Evolutionary conservation across 2,329 filamentous ascomycete genomes (phyloP), one percentile per base, ranked within the genome.

Genomic region (Leptodontidium sp.): DNA sequence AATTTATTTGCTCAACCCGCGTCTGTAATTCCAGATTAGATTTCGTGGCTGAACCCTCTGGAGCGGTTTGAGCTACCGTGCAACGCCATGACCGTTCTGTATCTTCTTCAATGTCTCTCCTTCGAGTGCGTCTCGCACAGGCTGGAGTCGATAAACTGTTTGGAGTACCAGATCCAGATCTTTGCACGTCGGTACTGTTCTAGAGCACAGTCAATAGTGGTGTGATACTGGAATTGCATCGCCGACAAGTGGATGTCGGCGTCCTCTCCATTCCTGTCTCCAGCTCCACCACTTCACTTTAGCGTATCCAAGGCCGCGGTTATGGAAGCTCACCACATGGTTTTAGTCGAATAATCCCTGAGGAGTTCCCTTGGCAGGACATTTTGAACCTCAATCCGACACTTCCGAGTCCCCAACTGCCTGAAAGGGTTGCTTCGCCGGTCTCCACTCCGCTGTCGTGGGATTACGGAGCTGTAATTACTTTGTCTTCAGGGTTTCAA

Each of bases 321-420:
- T 26, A 17, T 38, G 52, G 52, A 57, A 32, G 26, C 26, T 57
- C 52, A 11, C 26, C 26, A 57, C 47, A n/a, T n/a, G 47, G 21
- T 26, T 26, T 17, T 29, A 26, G 24, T 57, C 17, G 26, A 3
- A 9, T 2, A 2, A 57, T 57, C 52, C 26, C 26, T 35, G 52
- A 57, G 17, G 9, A 15, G 52, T 15, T 38, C 63, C 38, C 52
- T 61, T 61, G 38, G 66, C 66, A 21, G 61, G 61, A 68, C 66
- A 85, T 90, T 2, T 79, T 97, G 50, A 84, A 85, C 69, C 92
- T 97, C 80, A 90, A 32, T 17, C 17, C 17, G 52, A 57, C 52
- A 15, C 26, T 35, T 50, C 12, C 52, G 26, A 6, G 15, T 32
- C 26, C 12, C n/a, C 47, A n/a, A 12, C n/a, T 50, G 6, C 47